Evolutionary conservation across 495 filamentous ascomycete species (phyloP), one percentile per base, ranked within the genome.

Genomic region (Penicillium goetzii): DNA sequence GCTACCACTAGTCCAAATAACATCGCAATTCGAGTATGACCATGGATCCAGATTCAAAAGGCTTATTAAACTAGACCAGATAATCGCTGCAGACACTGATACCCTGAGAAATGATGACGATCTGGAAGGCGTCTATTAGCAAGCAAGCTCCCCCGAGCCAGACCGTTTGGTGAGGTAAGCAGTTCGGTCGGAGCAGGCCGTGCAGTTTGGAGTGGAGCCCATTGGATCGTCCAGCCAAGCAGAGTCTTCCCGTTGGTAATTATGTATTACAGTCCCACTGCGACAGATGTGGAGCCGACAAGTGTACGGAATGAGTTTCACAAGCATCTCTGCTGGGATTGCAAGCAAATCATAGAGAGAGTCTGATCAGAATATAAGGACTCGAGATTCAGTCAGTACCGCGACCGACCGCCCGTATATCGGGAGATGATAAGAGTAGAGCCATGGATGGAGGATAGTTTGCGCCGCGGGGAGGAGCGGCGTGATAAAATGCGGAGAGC

Each of bases 161-260:
- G 56, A 58, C 56, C 43, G 45, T 23, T 40, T 45, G 45, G 51
- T 59, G 45, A 59, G 34, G 52, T 62, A 66, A 64, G 55, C 63
- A 9, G 14, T 15, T n/a, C 7, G 9, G 25, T 59, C 53, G 56
- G 63, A 62, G 49, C 15, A 54, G 56, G 58, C 54, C 58, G 59
- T 57, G 52, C 59, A 55, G 56, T 32, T 56, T 2, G 2, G 14
- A 38, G 49, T 61, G 63, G 28, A 63, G 47, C 19, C 36, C 1
- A n/a, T 33, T 14, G 14, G 66, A 69, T 77, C 3, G 70, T 51
- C 5, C 75, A 65, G 28, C 78, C 77, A 72, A 78, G 74, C 52
- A 65, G 57, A 56, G 63, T 30, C 15, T 54, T 34, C 40, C 23
- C 51, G 64, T 69, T 69, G 67, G 58, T 67, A 67, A 69, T 68